Evolutionary conservation across 805 yeast species (phyloP), one percentile per base, ranked within the genome.

Genomic region (Kluyveromyces aestuarii): DNA sequence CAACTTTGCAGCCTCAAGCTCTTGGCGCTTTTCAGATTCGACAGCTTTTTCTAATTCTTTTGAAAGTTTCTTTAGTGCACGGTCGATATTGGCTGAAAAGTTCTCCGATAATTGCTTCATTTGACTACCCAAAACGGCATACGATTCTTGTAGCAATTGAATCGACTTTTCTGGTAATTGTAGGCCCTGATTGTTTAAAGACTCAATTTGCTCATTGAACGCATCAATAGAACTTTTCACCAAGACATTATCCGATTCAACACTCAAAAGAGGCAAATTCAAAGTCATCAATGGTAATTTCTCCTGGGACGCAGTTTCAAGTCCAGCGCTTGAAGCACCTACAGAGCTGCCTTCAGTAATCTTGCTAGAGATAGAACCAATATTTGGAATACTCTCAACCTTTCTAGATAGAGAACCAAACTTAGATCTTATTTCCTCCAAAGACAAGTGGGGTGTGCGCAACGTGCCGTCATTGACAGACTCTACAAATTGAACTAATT

Each of bases 401-500:
- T 48, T 50, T 27, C 46, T 50, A 38, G 59, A 51, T 38, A 52
- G 46, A 14, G 57, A 55, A 27, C 60, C 57, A 37, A 55, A 59
- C 46, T 58, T 61, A 14, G 48, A 35, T 47, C 57, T 61, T 39
- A 61, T 43, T 36, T 55, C 55, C 5, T 61, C 60, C 41, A 56
- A 52, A 6, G 61, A 51, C 48, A 57, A 41, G 17, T 53, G 54
- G 13, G 53, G 51, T 27, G 56, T 47, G 30, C 51, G 50, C 47
- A 50, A 42, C 5, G 55, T 47, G 13, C 49, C 55, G 43, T 58
- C 55, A 44, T 57, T 50, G 30, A 62, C 57, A 9, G 65, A 68
- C 54, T 82, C 86, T 46, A 75, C 68, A 8, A 62, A 56, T 47
- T 78, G 77, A 30, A 82, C 73, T 30, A 76, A 66, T 19, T 66